Conservation (phyloP, 768 basidiomycete species). For the Auriscalpium orientale region DNA sequence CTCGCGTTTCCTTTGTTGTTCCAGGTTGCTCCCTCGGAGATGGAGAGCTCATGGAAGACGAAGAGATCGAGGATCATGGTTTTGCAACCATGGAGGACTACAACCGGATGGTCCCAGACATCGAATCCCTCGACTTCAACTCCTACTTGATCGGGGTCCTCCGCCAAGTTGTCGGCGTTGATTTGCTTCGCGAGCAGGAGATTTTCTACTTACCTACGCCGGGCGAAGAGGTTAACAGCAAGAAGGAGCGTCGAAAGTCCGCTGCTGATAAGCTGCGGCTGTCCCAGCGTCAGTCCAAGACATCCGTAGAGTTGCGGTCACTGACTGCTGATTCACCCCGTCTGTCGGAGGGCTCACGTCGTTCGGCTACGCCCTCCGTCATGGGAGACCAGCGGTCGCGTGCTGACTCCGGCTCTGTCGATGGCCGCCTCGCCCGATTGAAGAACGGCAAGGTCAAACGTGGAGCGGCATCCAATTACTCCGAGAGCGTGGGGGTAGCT, state of each 20-base stretch:
- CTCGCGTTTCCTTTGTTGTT: slow-evolving; percentile 54
- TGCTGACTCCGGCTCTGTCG: not conserved
- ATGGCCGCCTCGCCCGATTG: not conserved
- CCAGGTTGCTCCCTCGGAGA: slow-evolving; percentile 62
- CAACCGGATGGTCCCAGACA: slow-evolving; percentile 33
- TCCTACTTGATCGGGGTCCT: slow-evolving; percentile 48
- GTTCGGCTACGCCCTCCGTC: not conserved
- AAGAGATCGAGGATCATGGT: slow-evolving; percentile 56
- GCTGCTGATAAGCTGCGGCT: slow-evolving; percentile 6
- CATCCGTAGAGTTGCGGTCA: not conserved
- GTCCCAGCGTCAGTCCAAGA: slow-evolving; percentile 9
- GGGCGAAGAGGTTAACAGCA: slow-evolving; percentile 32
- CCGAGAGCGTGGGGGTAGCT: slow-evolving; percentile 1
- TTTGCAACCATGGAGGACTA: slow-evolving; percentile 46
- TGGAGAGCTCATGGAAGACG: slow-evolving; percentile 43
- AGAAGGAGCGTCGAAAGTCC: slow-evolving; percentile 9
- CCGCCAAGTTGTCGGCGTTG: slow-evolving; percentile 55
- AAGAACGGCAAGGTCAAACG: not conserved
- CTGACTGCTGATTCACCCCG: slow-evolving; percentile 5
- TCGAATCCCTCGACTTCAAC: slow-evolving; percentile 45
- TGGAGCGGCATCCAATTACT: not conserved
- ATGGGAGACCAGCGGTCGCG: not conserved
- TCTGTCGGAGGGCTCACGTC: slow-evolving; percentile 1
- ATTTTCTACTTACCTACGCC: slow-evolving; percentile 52
- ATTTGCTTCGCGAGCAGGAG: slow-evolving; percentile 57